Conservation (phyloP, 2,329 filamentous ascomycete genomes). For the Claviceps capensis region DNA sequence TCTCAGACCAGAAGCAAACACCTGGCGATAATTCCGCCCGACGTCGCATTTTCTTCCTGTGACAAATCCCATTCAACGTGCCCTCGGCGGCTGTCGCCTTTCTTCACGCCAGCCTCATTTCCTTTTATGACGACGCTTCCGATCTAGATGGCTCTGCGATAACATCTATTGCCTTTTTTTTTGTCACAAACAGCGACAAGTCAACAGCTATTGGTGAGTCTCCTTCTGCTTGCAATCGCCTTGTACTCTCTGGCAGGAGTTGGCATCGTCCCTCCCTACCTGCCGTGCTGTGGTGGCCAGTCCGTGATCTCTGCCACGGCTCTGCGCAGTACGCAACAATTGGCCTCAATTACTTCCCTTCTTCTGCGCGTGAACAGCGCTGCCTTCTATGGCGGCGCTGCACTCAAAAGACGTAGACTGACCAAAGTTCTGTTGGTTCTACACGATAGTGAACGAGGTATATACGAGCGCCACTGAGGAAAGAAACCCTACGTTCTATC, state of each 20-base stretch:
- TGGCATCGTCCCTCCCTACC: background rate
- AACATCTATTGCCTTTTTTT: background rate
- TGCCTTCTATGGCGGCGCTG: background rate
- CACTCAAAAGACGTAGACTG: background rate
- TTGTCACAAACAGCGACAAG: background rate
- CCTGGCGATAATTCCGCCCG: constrained; percentile 5
- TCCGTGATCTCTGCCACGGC: background rate
- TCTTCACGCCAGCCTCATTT: background rate
- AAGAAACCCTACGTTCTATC: background rate
- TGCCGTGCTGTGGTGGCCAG: background rate
- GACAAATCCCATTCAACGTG: background rate
- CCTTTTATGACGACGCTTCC: background rate
- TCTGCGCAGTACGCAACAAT: background rate
- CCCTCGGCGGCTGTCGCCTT: constrained; percentile 1
- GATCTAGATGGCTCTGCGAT: constrained; percentile 2
- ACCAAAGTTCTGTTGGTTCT: background rate
- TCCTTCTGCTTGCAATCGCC: background rate
- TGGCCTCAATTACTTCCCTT: background rate
- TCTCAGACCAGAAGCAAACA: background rate
- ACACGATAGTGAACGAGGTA: background rate
- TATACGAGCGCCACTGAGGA: background rate
- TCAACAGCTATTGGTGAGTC: background rate
- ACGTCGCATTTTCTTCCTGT: constrained; percentile 7
- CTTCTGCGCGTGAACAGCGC: background rate
- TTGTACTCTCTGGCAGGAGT: background rate